Percentiles rank a stretch among this genome's conserved stretches.
Evolutionary conservation across 2,329 filamentous ascomycete species (phyloP).

Genomic region (Neopestalotiopsis sp.): DNA sequence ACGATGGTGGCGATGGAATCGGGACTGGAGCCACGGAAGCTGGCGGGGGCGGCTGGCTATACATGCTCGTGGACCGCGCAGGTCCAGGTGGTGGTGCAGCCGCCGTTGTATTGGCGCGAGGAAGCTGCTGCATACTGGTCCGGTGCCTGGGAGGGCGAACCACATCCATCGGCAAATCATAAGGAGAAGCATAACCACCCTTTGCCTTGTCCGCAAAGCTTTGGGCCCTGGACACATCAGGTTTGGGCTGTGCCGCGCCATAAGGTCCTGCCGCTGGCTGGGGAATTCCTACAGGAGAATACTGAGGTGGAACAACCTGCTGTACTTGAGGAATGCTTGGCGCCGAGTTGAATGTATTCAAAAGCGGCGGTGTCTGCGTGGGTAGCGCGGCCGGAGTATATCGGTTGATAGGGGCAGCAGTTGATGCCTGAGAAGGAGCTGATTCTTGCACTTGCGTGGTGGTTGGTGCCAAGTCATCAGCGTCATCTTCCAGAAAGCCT

Average conservation of each 20-base stretch:
- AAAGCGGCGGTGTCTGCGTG: conserved; percentile 26
- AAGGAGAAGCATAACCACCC: conserved; percentile 91
- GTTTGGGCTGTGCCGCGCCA: conserved; percentile 42
- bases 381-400: conserved; percentile 37
- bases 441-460: conserved; percentile 27
- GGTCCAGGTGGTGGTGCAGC: conserved; percentile 39
- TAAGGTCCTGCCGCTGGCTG: conserved; percentile 30
- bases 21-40: conserved; percentile 30
- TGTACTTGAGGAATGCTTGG: conserved; percentile 37
- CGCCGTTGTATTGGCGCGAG: conserved; percentile 47
- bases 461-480: conserved; percentile 31
- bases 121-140: conserved; percentile 60
- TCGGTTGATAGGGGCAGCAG: conserved; percentile 37
- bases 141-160: conserved; percentile 72
- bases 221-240: conserved; percentile 65
- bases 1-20: conserved; percentile 40
- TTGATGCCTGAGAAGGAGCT: conserved; percentile 29
- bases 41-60: conserved; percentile 30
- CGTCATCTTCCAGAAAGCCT: conserved; percentile 73
- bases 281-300: conserved; percentile 34
- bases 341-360: conserved; percentile 55
- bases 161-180: conserved; percentile 92
- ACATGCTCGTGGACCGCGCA: conserved; percentile 59
- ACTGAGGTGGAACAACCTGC: conserved; percentile 30
- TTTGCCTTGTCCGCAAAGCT: conserved; percentile 93